Conservation (phyloP, 2,329 filamentous ascomycete species). For the Cadophora malorum region DNA sequence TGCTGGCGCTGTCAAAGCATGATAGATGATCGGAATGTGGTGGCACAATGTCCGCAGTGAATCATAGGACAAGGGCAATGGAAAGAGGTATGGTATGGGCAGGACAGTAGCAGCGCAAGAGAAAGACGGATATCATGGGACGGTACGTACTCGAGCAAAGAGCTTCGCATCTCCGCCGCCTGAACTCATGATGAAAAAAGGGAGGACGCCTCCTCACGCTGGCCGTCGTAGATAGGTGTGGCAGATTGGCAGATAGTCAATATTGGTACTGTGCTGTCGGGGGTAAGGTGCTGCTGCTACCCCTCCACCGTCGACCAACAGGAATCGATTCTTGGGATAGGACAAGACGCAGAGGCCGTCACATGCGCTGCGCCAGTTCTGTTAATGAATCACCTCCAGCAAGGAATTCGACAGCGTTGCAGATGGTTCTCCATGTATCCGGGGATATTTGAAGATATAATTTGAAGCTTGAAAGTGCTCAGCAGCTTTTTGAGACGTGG, state of each 20-base stretch:
- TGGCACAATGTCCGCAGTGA: background rate
- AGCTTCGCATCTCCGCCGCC: constrained; percentile 96
- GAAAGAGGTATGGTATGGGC: background rate
- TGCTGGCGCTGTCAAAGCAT: constrained; percentile 3
- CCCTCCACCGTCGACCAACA: constrained; percentile 44
- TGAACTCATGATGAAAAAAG: constrained; percentile 44
- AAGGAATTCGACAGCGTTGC: constrained; percentile 30
- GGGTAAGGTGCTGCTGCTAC: constrained; percentile 32
- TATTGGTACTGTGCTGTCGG: constrained; percentile 18
- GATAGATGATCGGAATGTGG: constrained; percentile 12
- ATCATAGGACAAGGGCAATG: background rate
- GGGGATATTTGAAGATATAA: constrained; percentile 20
- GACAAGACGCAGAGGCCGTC: constrained; percentile 38
- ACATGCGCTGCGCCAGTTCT: constrained; percentile 36
- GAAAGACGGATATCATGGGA: constrained; percentile 37
- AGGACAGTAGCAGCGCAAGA: constrained; percentile 27
- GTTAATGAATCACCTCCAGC: constrained; percentile 32
- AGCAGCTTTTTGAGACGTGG: constrained; percentile 20
- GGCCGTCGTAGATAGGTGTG: constrained; percentile 18
- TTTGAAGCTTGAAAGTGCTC: constrained; percentile 19
- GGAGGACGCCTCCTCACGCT: constrained; percentile 15
- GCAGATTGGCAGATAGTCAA: constrained; percentile 26
- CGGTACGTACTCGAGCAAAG: constrained; percentile 86
- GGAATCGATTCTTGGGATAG: constrained; percentile 37
- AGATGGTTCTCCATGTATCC: constrained; percentile 38